Evolutionary conservation across 2,329 filamentous ascomycete species (phyloP).

Genomic region (Fusarium transvaalense): DNA sequence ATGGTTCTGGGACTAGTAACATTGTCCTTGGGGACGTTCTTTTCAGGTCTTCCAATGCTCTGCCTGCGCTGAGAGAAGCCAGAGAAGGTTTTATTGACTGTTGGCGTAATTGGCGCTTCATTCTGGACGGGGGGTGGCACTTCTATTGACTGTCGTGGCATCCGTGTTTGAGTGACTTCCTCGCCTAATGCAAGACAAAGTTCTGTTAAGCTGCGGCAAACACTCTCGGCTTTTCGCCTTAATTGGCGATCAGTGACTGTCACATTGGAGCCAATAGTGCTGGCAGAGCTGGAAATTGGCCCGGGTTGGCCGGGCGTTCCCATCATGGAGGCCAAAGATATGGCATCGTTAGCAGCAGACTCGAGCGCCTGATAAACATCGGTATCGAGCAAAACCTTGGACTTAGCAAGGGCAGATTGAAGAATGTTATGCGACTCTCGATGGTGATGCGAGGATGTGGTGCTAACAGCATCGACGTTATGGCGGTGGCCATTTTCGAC

Average conservation of each 20-base stretch:
- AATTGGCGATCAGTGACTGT: constrained; percentile 83
- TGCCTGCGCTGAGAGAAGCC: constrained; percentile 57
- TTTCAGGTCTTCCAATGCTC: constrained; percentile 57
- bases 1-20: constrained; percentile 61
- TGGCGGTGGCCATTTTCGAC: constrained; percentile 44
- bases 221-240: constrained; percentile 88
- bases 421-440: constrained; percentile 80
- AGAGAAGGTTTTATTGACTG: constrained; percentile 57
- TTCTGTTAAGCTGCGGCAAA: constrained; percentile 93
- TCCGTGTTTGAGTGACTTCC: constrained; percentile 58
- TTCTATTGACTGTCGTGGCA: constrained; percentile 39
- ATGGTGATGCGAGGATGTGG: constrained; percentile 54
- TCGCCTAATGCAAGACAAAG: constrained; percentile 87
- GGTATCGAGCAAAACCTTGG: constrained; percentile 74
- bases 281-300: constrained; percentile 75
- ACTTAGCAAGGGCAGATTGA: constrained; percentile 83
- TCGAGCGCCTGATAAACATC: constrained; percentile 86
- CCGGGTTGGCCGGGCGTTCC: constrained; percentile 77
- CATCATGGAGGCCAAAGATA: constrained; percentile 82
- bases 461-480: constrained; percentile 55
- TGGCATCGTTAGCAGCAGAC: constrained; percentile 82
- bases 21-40: constrained; percentile 52
- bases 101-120: constrained; percentile 58
- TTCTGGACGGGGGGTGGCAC: constrained; percentile 29
- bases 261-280: constrained; percentile 67